Base-by-base conservation (phyloP, 2,329 filamentous ascomycete genomes). In the Curvularia hawaiiensis region DNA sequence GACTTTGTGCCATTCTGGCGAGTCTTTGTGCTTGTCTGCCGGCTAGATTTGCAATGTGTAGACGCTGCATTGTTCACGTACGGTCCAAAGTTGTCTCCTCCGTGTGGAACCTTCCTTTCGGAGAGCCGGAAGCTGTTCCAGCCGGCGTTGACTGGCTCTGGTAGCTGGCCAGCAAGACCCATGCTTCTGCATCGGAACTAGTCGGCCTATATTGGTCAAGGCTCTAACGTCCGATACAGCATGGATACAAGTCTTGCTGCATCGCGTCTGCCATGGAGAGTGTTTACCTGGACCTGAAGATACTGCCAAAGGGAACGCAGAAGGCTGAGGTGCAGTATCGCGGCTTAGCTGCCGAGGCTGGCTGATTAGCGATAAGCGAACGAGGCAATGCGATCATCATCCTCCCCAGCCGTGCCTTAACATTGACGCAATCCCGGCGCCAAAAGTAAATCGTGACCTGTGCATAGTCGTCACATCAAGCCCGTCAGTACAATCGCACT, bases 331-430 rank as follows among this genome's bases (percentile, higher is more conserved):
- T 57, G 54, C 54, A 52, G 43, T 50, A 59, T 63, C 59, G 58
- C 58, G 46, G 10, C 18, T 20, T 39, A 35, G 49, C 51, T 51
- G 52, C 62, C 62, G 60, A 61, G 62, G 60, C 49, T 51, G 44
- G 52, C 54, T 45, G 46, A 54, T 56, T 50, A 59, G 55, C 63
- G 61, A 65, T 56, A 52, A 59, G 55, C 64, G 61, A 65, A 53
- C 47, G 30, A 60, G 14, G 16, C 26, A 24, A 30, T 61, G 61
- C 50, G 39, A 45, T 48, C 60, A 63, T 69, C 54, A 58, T 22
- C 47, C 30, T 44, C 50, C n/a, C 39, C 35, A 20, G 24, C 58
- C 46, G 33, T 49, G 41, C 35, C 16, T 39, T 40, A 54, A 52
- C 43, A 51, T 63, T 64, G 59, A 65, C 63, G 64, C 62, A 63